A percentile compares a stretch with the other conserved stretches of the same genome.
These are phyloP conservation scores for Helianthus tuberosus DNA, from an alignment of 129 eudicot genomes.

Conservation along the genomic window DNA sequence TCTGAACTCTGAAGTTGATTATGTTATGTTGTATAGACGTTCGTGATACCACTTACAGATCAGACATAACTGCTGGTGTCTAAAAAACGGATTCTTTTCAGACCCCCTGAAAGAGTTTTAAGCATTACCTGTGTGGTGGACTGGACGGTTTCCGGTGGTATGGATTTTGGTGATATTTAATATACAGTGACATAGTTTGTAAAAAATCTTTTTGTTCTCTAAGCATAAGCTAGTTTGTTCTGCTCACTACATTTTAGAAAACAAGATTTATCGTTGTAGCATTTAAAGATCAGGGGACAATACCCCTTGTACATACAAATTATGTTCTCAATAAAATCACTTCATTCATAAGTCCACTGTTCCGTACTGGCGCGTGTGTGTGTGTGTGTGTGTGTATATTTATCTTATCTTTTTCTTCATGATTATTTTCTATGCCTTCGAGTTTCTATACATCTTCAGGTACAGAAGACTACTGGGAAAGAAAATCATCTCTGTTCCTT, in stretches of 20 bases:
- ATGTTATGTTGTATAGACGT: constrained; percentile 50
- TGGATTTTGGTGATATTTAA: constrained; percentile 49
- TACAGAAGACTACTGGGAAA: constrained; percentile 3
- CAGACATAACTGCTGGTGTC: constrained; percentile 27
- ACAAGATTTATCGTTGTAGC: constrained; percentile 66
- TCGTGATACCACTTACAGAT: constrained; percentile 46
- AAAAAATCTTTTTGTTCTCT: constrained; percentile 57
- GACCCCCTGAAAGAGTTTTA: constrained; percentile 37
- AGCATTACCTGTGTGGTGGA: constrained; percentile 32
- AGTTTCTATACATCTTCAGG: constrained; percentile 24
- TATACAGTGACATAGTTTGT: constrained; percentile 48
- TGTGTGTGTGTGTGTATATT: neutral
- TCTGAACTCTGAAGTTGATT: constrained; percentile 48
- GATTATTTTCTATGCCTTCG: constrained; percentile 18
- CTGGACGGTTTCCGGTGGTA: constrained; percentile 31
- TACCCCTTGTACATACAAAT: constrained; percentile 73
- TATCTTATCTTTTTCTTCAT: neutral
- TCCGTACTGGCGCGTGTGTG: neutral
- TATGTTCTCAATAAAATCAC: constrained; percentile 56
- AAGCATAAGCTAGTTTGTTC: constrained; percentile 50
- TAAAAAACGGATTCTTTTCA: constrained; percentile 46
- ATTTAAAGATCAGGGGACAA: constrained; percentile 67
- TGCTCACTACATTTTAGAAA: constrained; percentile 56
- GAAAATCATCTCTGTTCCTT: neutral
- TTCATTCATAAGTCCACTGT: constrained; percentile 27